These are phyloP conservation scores for Lojkania enalia DNA, from an alignment of 2,329 filamentous ascomycete genomes.

Conservation along the genomic window DNA sequence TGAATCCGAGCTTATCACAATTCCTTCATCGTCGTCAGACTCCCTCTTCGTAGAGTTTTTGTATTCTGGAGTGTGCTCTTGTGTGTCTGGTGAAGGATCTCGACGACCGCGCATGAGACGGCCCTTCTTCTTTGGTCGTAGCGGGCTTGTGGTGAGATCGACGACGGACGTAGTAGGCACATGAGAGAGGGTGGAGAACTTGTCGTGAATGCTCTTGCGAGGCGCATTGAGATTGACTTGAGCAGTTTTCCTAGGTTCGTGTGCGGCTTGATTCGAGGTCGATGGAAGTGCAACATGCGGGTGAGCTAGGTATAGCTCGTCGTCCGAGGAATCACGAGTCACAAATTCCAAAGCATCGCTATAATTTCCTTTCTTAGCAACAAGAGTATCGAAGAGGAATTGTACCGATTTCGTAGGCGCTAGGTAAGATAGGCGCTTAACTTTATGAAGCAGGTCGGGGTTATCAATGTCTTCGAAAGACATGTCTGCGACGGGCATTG, in stretches of 20 bases:
- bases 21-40: conserved; percentile 12
- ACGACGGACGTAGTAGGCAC: conserved; percentile 19
- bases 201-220: conserved; percentile 60
- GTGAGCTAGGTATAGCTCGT: conserved; percentile 40
- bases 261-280: background rate
- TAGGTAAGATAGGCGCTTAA: conserved; percentile 56
- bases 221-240: conserved; percentile 60
- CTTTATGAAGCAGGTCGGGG: conserved; percentile 52
- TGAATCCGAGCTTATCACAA: conserved; percentile 22
- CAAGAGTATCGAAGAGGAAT: conserved; percentile 55
- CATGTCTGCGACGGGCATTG: conserved; percentile 31
- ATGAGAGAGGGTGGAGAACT: conserved; percentile 46
- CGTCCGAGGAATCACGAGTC: conserved; percentile 27
- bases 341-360: conserved; percentile 52
- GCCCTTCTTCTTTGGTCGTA: conserved; percentile 33
- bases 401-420: conserved; percentile 51
- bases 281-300: conserved; percentile 20
- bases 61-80: conserved; percentile 22
- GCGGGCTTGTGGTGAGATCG: conserved; percentile 18
- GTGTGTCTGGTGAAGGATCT: conserved; percentile 35
- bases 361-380: conserved; percentile 55
- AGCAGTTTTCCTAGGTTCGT: conserved; percentile 51
- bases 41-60: conserved; percentile 8
- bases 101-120: conserved; percentile 57
- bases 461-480: conserved; percentile 47